Conservation (phyloP, 202 grass and related monocot genomes). For the Panicum virgatum region DNA sequence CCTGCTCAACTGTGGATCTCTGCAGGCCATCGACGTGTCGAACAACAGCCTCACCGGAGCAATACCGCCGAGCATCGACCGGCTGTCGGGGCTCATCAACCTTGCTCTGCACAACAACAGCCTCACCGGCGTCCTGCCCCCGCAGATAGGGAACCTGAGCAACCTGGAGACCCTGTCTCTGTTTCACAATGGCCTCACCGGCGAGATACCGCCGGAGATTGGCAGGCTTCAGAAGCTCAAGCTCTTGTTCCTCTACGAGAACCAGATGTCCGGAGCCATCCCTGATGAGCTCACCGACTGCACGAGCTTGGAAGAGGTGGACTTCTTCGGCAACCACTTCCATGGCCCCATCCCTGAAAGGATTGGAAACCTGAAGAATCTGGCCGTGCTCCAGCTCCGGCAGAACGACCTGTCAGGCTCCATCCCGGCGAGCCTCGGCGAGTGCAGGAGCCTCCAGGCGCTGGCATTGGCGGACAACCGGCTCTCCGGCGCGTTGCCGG, state of each 20-base stretch:
- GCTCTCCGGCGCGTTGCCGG: constrained; percentile 65
- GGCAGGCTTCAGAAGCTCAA: constrained; percentile 59
- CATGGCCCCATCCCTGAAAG: constrained; percentile 60
- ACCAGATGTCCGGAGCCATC: constrained; percentile 83
- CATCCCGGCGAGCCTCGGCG: constrained; percentile 73
- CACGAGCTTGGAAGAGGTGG: constrained; percentile 79
- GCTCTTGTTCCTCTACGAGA: constrained; percentile 86
- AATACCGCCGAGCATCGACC: constrained; percentile 57
- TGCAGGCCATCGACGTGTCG: constrained; percentile 67
- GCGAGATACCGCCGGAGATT: constrained; percentile 64
- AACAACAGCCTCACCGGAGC: constrained; percentile 76
- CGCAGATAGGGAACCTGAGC: constrained; percentile 66
- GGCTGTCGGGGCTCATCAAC: constrained; percentile 57
- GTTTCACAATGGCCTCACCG: constrained; percentile 81
- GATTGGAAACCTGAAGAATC: constrained; percentile 76
- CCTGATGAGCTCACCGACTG: constrained; percentile 73
- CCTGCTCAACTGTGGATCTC: constrained; percentile 53
- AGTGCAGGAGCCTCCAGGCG: constrained; percentile 68
- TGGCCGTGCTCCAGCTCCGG: constrained; percentile 83
- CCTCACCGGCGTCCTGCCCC: constrained; percentile 56
- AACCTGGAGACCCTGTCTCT: constrained; percentile 81
- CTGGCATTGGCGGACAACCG: constrained; percentile 87
- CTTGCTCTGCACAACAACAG: constrained; percentile 97
- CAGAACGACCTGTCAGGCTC: constrained; percentile 84
- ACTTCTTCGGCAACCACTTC: constrained; percentile 95